Evolutionary conservation across 352 stramenopile genomes (phyloP).

Genomic region (Pythium chondricola): DNA sequence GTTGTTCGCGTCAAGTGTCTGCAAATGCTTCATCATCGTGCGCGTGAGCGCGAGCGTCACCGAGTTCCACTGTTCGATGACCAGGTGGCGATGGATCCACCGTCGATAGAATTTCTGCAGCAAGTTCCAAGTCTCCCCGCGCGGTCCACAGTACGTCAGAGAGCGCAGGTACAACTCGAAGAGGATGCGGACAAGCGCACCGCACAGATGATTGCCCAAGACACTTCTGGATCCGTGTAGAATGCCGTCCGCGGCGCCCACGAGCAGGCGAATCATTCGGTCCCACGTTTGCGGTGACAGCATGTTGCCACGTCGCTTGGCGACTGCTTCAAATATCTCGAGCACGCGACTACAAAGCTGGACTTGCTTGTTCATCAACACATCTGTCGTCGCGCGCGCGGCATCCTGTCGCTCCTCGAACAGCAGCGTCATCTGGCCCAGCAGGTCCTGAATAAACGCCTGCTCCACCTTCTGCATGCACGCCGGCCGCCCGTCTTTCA

Average conservation of each 20-base stretch:
- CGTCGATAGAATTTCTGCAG: slow-evolving; percentile 83
- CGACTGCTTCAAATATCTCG: slow-evolving; percentile 69
- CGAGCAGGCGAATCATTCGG: slow-evolving; percentile 68
- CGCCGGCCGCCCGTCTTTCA: slow-evolving; percentile 42
- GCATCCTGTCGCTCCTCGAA: slow-evolving; percentile 68
- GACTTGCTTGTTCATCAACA: slow-evolving; percentile 61
- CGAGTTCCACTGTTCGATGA: slow-evolving; percentile 85
- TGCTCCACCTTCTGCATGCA: slow-evolving; percentile 85
- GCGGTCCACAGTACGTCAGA: slow-evolving; percentile 55
- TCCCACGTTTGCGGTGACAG: slow-evolving; percentile 80
- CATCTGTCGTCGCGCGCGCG: slow-evolving; percentile 23
- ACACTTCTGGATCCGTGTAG: slow-evolving; percentile 69
- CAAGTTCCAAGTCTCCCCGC: slow-evolving; percentile 69
- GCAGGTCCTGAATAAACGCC: slow-evolving; percentile 80
- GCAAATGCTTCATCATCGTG: slow-evolving; percentile 67
- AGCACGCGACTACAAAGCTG: slow-evolving; percentile 67
- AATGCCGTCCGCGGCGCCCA: slow-evolving; percentile 69
- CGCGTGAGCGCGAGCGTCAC: slow-evolving; percentile 67
- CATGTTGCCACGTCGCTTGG: slow-evolving; percentile 52
- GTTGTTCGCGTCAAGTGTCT: slow-evolving; percentile 39
- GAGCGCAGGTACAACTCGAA: slow-evolving; percentile 79
- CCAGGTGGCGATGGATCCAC: slow-evolving; percentile 80
- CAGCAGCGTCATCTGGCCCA: slow-evolving; percentile 84
- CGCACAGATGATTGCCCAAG: slow-evolving; percentile 69
- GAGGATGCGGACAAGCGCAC: slow-evolving; percentile 64